Conservation (phyloP, 2,329 filamentous ascomycete species). For the Calonectria montana region DNA sequence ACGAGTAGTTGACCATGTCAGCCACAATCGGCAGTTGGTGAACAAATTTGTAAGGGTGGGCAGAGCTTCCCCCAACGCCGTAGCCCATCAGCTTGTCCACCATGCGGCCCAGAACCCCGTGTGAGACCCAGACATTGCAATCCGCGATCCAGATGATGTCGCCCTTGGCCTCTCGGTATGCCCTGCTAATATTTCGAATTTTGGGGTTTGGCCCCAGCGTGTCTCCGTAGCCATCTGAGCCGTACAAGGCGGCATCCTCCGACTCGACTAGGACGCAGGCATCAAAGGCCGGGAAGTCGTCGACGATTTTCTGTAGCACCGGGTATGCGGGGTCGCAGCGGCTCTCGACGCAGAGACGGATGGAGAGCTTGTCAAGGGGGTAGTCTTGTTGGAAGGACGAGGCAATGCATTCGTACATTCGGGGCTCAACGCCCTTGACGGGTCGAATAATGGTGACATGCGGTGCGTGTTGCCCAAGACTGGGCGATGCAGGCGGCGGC, state of each 20-base stretch:
- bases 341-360: constrained; percentile 85
- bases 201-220: constrained; percentile 96
- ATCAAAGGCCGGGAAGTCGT: constrained; percentile 79
- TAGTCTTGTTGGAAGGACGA: constrained; percentile 88
- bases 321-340: constrained; percentile 81
- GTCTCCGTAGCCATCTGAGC: constrained; percentile 59
- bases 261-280: constrained; percentile 82
- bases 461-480: constrained; percentile 68
- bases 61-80: constrained; percentile 57
- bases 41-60: constrained; percentile 85
- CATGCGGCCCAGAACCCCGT: constrained; percentile 85
- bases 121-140: constrained; percentile 94
- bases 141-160: constrained; percentile 96
- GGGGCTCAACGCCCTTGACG: constrained; percentile 90
- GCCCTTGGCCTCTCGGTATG: constrained; percentile 87
- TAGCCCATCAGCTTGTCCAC: constrained; percentile 86
- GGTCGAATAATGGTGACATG: constrained; percentile 93
- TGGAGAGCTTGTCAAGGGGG: constrained; percentile 78
- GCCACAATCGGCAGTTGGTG: constrained; percentile 92
- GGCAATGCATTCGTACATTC: constrained; percentile 91
- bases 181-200: constrained; percentile 94
- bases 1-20: constrained; percentile 65
- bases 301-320: constrained; percentile 76
- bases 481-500: constrained; percentile 61
- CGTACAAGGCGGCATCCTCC: constrained; percentile 78